Conservation (phyloP, 345 rosid species). For the Eucalyptus caleyi region DNA sequence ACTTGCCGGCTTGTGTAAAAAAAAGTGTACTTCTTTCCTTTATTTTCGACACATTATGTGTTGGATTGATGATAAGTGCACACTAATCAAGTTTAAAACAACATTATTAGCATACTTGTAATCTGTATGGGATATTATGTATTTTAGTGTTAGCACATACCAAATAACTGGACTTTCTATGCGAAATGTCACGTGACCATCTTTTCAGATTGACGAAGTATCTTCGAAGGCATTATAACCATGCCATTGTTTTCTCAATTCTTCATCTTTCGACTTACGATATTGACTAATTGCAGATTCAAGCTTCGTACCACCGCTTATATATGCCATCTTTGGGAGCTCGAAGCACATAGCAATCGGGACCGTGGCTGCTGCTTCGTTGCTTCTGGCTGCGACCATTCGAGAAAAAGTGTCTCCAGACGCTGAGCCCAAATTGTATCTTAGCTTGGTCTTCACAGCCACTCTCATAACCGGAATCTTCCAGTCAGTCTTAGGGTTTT, state of each 20-base stretch:
- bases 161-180: background rate
- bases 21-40: background rate
- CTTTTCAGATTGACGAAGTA: background rate
- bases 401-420: conserved; percentile 16
- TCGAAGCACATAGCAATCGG: conserved; percentile 83
- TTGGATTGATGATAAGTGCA: background rate
- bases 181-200: background rate
- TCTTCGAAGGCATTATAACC: background rate
- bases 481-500: conserved; percentile 43
- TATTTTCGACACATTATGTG: background rate
- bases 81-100: background rate
- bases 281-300: conserved; percentile 30
- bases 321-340: conserved; percentile 76
- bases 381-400: conserved; percentile 42
- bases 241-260: background rate
- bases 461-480: conserved; percentile 72
- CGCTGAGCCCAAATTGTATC: conserved; percentile 45
- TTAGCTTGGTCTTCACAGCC: conserved; percentile 61
- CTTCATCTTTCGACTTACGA: background rate
- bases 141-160: background rate
- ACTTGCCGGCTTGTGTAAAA: background rate
- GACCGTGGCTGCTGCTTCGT: conserved; percentile 74
- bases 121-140: background rate
- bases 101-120: background rate
- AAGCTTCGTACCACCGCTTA: conserved; percentile 75